Evolutionary conservation across 495 filamentous ascomycete genomes (phyloP).

Genomic region (Aspergillus affinis): DNA sequence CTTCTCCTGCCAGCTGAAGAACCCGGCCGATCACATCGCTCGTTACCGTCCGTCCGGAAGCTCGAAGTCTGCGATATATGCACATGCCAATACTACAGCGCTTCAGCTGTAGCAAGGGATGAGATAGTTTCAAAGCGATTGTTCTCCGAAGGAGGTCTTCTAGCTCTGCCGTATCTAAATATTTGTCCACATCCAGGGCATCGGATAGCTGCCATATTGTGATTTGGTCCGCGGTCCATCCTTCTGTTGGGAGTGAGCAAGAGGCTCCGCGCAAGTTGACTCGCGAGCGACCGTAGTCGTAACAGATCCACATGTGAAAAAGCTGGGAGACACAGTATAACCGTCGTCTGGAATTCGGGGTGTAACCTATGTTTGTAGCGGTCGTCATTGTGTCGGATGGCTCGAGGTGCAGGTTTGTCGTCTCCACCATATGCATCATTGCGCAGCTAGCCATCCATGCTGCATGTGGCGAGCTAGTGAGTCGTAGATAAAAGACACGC

Average conservation of each 20-base stretch:
- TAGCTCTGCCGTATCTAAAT: conserved; percentile 10
- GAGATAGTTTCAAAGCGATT: not conserved
- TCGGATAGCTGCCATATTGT: conserved; percentile 15
- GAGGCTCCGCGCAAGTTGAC: conserved; percentile 21
- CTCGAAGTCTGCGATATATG: conserved; percentile 10
- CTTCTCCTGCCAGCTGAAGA: conserved; percentile 10
- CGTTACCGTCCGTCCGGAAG: no score
- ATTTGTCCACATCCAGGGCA: conserved; percentile 13
- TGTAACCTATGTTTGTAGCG: not conserved
- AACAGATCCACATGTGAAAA: conserved; percentile 29
- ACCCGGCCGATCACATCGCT: no score
- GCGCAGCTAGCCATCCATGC: conserved; percentile 45
- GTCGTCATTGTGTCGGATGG: not conserved
- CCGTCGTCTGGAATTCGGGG: conserved; percentile 19
- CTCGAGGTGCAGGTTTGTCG: conserved; percentile 39
- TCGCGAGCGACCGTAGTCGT: conserved; percentile 35
- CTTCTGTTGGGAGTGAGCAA: conserved; percentile 1
- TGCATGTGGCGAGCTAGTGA: conserved; percentile 39
- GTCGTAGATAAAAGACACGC: conserved; percentile 38
- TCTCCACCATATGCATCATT: conserved; percentile 42
- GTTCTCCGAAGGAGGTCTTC: conserved; percentile 1
- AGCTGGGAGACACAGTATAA: conserved; percentile 27
- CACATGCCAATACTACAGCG: conserved; percentile 1
- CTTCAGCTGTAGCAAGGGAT: conserved; percentile 3
- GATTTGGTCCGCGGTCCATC: conserved; percentile 4